Percentiles rank a stretch among this genome's conserved stretches.
phyloP scores from a whole-genome alignment of 2,329 filamentous ascomycete species.

The Fusarium sp. region DNA sequence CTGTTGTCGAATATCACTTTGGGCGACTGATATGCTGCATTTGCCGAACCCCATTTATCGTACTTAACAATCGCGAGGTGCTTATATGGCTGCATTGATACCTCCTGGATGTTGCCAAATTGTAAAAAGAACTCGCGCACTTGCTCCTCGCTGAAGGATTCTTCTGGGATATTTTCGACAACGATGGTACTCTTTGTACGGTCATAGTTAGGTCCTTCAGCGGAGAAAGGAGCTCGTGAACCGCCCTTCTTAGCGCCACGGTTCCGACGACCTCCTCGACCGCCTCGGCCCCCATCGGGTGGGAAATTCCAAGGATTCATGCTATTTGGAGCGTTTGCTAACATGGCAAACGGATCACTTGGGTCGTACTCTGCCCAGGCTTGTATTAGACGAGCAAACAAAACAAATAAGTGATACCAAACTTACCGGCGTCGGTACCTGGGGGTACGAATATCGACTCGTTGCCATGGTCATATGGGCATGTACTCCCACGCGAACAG shows the following conservation, averaged over 20 bases:
- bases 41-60: slow-evolving; percentile 71
- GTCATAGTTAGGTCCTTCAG: slow-evolving; percentile 71
- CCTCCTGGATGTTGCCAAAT: slow-evolving; percentile 73
- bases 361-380: slow-evolving; percentile 48
- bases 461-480: slow-evolving; percentile 75
- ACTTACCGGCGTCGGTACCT: slow-evolving; percentile 43
- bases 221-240: slow-evolving; percentile 69
- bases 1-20: slow-evolving; percentile 87
- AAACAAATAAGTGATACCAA: not conserved
- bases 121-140: slow-evolving; percentile 76
- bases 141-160: slow-evolving; percentile 71
- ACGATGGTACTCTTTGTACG: slow-evolving; percentile 74
- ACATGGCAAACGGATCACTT: slow-evolving; percentile 42
- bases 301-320: slow-evolving; percentile 37
- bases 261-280: slow-evolving; percentile 52
- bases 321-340: slow-evolving; percentile 27
- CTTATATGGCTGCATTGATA: slow-evolving; percentile 74
- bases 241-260: slow-evolving; percentile 45
- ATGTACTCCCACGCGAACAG: slow-evolving; percentile 73
- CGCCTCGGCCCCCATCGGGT: slow-evolving; percentile 43
- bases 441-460: slow-evolving; percentile 57
- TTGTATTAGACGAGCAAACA: slow-evolving; percentile 20
- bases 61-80: slow-evolving; percentile 77
- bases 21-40: slow-evolving; percentile 77
- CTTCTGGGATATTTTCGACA: slow-evolving; percentile 80